These are phyloP conservation scores for Tetratostichococcus sp. DNA, from an alignment of 139 green algal species.

Conservation along the genomic window DNA sequence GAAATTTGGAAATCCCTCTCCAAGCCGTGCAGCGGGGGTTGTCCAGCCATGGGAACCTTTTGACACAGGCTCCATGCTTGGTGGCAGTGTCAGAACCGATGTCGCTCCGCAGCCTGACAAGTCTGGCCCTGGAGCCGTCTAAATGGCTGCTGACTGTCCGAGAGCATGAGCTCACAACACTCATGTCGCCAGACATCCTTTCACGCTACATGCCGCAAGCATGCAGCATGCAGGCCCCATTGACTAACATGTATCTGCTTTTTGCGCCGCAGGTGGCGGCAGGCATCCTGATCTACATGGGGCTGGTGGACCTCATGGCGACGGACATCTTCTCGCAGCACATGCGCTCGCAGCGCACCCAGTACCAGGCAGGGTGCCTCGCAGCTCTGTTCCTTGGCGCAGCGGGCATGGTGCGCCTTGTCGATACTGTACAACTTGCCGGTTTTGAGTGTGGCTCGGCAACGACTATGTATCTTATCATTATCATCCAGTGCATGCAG, in stretches of 20 bases:
- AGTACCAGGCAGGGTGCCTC: background rate
- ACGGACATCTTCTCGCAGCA: conserved; percentile 7
- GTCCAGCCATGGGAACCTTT: no score
- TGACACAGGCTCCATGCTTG: no score
- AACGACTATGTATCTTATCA: no score
- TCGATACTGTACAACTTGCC: no score
- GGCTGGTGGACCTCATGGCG: conserved; percentile 22
- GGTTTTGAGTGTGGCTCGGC: no score
- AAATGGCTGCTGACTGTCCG: no score
- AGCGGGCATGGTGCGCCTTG: background rate
- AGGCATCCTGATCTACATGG: conserved; percentile 35
- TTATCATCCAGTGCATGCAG: no score
- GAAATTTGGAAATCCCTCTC: background rate
- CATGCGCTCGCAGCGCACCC: background rate
- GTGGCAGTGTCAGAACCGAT: no score
- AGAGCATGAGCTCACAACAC: no score
- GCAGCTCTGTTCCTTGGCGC: background rate
- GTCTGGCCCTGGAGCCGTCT: no score
- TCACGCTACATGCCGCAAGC: background rate
- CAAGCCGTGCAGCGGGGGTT: background rate
- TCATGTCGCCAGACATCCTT: no score
- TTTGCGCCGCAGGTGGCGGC: background rate
- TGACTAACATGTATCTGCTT: background rate
- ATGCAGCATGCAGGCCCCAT: background rate
- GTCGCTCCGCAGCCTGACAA: no score